Evolutionary conservation across 2,329 filamentous ascomycete genomes (phyloP), one percentile per base, ranked within the genome.

Genomic region (Ceratocystiopsis sp.): DNA sequence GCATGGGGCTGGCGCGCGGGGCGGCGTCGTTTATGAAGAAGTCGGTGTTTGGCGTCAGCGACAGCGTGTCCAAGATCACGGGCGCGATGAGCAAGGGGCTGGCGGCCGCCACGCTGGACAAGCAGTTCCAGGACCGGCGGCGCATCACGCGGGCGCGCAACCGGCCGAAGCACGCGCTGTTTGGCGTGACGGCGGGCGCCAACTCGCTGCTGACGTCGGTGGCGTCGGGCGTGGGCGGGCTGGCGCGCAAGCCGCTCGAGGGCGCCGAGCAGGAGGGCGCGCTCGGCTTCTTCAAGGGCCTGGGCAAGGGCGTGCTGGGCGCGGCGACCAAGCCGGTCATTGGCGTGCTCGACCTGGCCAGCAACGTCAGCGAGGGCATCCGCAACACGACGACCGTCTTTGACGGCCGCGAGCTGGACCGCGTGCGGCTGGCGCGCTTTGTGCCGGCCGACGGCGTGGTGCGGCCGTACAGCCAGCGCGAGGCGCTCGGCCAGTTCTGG

Each of bases 301-400:
- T 98, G 35, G 91, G 91, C 44, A 98, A 96, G 64, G 91, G 91
- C 17, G 71, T 96, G 17, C 70, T 96, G 2, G 91, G 91, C 13
- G 67, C 96, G n/a, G 86, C 87, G 2, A 98, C 91, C 11, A 98
- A 98, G 61, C 89, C 93, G 2, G 86, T 89, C 8, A 93, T 98
- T 45, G 91, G 93, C 44, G 85, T 94, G 18, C 86, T 98, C 51
- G 91, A 98, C 61, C 79, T 98, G 55, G 91, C 93, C 1, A 94
- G 86, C 56, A 96, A 95, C 58, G 81, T 98, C 52, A 89, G 86
- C 21, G 91, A 98, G 63, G 91, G 91, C 42, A 93, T 98, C 44
- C 86, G 91, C 55, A 98, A 98, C 63, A 98, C 91, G 0, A 98
- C 93, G 1, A 98, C 91, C 0, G 91, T 98, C 17, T 98, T 98